These are phyloP conservation scores for Adansonia grandidieri DNA, from an alignment of 441 rosid species.

Conservation along the genomic window DNA sequence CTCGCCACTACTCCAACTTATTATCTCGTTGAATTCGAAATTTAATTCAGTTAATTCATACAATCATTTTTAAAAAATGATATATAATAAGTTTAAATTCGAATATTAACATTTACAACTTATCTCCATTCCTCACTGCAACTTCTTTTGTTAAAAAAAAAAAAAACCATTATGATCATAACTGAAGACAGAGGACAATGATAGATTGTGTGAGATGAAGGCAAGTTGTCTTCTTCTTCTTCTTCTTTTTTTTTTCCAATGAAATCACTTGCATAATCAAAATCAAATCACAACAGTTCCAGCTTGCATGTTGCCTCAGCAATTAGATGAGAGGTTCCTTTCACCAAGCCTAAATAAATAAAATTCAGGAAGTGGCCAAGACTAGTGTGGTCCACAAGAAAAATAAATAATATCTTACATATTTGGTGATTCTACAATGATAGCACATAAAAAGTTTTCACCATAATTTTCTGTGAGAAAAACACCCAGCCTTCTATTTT, in stretches of 20 bases:
- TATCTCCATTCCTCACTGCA: too few relatives aligned
- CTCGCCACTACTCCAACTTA: not conserved
- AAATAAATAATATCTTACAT: not conserved
- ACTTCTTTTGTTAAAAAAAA: too few relatives aligned
- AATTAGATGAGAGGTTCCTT: constrained; percentile 33
- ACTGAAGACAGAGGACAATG: not conserved
- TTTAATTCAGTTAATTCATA: too few relatives aligned
- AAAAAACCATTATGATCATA: not conserved
- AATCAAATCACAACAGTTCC: constrained; percentile 36
- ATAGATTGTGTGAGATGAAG: not conserved
- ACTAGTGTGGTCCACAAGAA: constrained; percentile 39
- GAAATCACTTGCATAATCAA: constrained; percentile 32
- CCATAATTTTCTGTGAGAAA: constrained; percentile 21
- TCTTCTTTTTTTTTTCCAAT: constrained; percentile 1
- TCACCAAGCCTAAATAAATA: constrained; percentile 26
- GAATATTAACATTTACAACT: too few relatives aligned
- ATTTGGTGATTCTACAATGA: constrained; percentile 35
- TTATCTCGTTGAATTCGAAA: too few relatives aligned
- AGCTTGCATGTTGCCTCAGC: constrained; percentile 20
- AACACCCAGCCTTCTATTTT: constrained; percentile 19
- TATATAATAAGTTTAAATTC: too few relatives aligned
- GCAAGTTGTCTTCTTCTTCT: not conserved
- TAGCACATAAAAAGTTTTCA: constrained; percentile 32
- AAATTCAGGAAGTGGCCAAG: constrained; percentile 26
- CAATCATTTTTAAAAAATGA: too few relatives aligned